Percentiles rank a stretch among this genome's conserved stretches.
These are phyloP conservation scores for Musa schizocarpa DNA, from an alignment of 176 grass and related monocot genomes.

Conservation along the genomic window DNA sequence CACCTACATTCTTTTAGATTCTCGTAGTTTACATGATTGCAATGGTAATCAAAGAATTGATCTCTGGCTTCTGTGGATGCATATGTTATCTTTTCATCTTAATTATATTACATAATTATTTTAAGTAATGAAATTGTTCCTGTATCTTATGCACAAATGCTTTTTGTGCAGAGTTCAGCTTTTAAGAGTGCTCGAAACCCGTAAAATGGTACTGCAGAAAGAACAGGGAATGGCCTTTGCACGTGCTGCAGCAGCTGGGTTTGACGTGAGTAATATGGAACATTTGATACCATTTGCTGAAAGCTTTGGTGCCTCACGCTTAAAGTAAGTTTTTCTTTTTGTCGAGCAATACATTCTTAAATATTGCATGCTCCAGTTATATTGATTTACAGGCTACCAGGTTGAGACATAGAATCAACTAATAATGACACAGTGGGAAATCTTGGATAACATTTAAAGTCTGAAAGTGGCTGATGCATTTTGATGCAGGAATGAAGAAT, in stretches of 20 bases:
- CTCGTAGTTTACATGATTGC: neutral
- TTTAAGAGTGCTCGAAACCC: slow-evolving; percentile 75
- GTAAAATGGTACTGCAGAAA: slow-evolving; percentile 74
- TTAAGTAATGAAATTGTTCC: slow-evolving; percentile 8
- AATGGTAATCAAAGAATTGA: neutral
- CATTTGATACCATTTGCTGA: too few relatives aligned
- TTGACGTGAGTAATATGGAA: too few relatives aligned
- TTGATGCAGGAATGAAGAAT: too few relatives aligned
- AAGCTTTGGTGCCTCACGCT: too few relatives aligned
- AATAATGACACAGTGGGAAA: too few relatives aligned
- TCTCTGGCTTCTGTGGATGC: neutral
- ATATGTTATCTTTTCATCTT: too few relatives aligned
- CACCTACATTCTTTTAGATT: neutral
- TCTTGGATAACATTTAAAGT: too few relatives aligned
- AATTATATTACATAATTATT: neutral
- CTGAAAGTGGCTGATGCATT: too few relatives aligned
- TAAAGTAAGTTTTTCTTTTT: slow-evolving; percentile 3
- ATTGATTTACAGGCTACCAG: neutral
- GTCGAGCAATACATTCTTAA: too few relatives aligned
- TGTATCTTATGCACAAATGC: neutral
- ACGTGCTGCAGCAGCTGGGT: slow-evolving; percentile 23
- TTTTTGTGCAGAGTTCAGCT: slow-evolving; percentile 64
- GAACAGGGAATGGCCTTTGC: slow-evolving; percentile 99
- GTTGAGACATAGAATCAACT: neutral
- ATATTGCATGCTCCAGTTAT: neutral